These are phyloP conservation scores for Penicillium cataractarum DNA, from an alignment of 495 filamentous ascomycete species.

Conservation along the genomic window DNA sequence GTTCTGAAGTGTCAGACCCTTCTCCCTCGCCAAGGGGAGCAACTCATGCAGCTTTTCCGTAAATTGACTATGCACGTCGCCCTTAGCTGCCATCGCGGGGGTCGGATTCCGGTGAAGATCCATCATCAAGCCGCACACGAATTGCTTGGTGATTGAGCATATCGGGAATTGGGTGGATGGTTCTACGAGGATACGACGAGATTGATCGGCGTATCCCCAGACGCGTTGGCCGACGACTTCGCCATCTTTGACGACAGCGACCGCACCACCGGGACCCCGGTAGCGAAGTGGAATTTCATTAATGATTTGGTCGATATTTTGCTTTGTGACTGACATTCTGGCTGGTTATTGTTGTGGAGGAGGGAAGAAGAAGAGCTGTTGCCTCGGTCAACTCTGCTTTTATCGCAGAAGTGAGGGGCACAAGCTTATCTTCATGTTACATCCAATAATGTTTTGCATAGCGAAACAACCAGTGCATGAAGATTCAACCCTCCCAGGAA, in stretches of 20 bases:
- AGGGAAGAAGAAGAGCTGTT: neutral
- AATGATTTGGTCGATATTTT: constrained; percentile 17
- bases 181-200: constrained; percentile 28
- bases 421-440: constrained; percentile 1
- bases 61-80: constrained; percentile 27
- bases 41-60: constrained; percentile 23
- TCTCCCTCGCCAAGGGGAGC: constrained; percentile 25
- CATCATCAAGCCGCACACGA: constrained; percentile 33
- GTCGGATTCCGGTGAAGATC: constrained; percentile 34
- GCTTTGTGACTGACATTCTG: constrained; percentile 19
- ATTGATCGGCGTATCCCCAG: constrained; percentile 40
- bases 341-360: neutral
- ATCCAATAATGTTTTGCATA: neutral
- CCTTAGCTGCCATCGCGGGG: constrained; percentile 23
- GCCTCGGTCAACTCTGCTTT: neutral
- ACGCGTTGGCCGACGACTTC: constrained; percentile 16
- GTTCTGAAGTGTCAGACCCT: constrained; percentile 28
- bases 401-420: constrained; percentile 6
- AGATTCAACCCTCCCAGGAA: neutral
- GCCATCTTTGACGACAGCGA: constrained; percentile 15
- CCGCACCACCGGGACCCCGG: constrained; percentile 13
- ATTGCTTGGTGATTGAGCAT: constrained; percentile 43
- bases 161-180: constrained; percentile 34
- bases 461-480: neutral
- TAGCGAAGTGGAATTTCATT: constrained; percentile 16